phyloP scores from a whole-genome alignment of 768 basidiomycete genomes.

The Kwoniella newhampshirensis region DNA sequence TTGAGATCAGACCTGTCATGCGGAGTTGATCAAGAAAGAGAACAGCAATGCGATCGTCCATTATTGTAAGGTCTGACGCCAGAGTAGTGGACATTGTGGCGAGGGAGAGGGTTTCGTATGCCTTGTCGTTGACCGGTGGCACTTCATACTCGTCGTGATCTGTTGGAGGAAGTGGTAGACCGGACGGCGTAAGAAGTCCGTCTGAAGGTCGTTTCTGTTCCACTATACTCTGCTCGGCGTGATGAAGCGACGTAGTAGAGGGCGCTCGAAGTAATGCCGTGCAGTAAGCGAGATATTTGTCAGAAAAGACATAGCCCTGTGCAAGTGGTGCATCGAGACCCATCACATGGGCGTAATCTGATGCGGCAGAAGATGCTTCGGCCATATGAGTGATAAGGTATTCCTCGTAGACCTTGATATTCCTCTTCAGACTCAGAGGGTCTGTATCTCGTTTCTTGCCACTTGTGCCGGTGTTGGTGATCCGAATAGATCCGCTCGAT shows the following conservation, averaged over 20 bases:
- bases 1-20: conserved; percentile 60
- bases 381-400: conserved; percentile 58
- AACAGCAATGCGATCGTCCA: conserved; percentile 60
- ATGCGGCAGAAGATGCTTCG: conserved; percentile 56
- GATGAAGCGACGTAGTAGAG: conserved; percentile 55
- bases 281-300: conserved; percentile 66
- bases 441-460: conserved; percentile 52
- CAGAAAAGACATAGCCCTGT: conserved; percentile 65
- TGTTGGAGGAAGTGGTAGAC: conserved; percentile 11
- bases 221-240: conserved; percentile 20
- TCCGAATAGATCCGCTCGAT: conserved; percentile 62
- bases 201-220: conserved; percentile 8
- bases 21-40: conserved; percentile 64
- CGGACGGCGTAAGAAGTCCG: conserved; percentile 17
- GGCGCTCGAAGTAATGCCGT: conserved; percentile 57
- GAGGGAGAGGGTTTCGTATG: conserved; percentile 62
- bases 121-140: conserved; percentile 41
- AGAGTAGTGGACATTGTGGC: conserved; percentile 65
- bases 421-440: conserved; percentile 65
- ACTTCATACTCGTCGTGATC: conserved; percentile 50
- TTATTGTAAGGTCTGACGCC: conserved; percentile 62
- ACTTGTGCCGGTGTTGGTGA: conserved; percentile 31
- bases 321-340: conserved; percentile 6
- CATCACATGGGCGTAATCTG: conserved; percentile 43
- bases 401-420: conserved; percentile 60